phyloP scores from a whole-genome alignment of 805 yeast genomes.

The Yamadazyma ubonensis region DNA sequence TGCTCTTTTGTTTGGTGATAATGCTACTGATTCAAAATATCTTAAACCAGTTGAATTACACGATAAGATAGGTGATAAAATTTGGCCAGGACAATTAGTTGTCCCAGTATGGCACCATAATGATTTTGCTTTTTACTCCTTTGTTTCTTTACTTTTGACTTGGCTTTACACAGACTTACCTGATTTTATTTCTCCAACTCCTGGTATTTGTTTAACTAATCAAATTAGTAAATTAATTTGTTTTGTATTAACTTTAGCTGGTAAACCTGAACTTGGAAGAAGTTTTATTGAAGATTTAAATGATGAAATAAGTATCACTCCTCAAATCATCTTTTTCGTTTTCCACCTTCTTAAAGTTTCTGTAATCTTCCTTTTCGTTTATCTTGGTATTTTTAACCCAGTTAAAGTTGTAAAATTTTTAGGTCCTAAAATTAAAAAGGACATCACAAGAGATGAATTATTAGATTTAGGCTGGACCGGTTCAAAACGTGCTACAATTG shows the following conservation, averaged over 20 bases:
- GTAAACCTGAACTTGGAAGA: constrained; percentile 42
- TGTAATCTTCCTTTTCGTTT: constrained; percentile 55
- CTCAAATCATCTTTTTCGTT: constrained; percentile 66
- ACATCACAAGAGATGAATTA: constrained; percentile 55
- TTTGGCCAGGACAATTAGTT: constrained; percentile 90
- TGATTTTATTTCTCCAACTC: constrained; percentile 84
- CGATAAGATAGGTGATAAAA: constrained; percentile 54
- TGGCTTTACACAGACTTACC: constrained; percentile 97
- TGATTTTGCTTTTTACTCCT: constrained; percentile 40
- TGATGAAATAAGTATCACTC: constrained; percentile 38
- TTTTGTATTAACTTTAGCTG: constrained; percentile 30
- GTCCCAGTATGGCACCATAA: constrained; percentile 67
- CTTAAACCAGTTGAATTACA: constrained; percentile 43
- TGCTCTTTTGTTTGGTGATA: constrained; percentile 63
- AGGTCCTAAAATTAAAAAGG: constrained; percentile 26
- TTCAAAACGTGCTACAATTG: constrained; percentile 66
- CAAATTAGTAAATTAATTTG: constrained; percentile 36
- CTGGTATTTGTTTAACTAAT: constrained; percentile 79
- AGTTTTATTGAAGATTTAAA: constrained; percentile 50
- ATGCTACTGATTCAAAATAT: constrained; percentile 49
- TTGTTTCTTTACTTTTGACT: constrained; percentile 41
- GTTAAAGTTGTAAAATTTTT: constrained; percentile 33
- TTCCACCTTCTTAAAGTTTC: constrained; percentile 67
- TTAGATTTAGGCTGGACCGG: constrained; percentile 92
- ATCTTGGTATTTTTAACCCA: constrained; percentile 81